Conservation (phyloP, 495 filamentous ascomycete genomes). For the Penicillium coffeae region DNA sequence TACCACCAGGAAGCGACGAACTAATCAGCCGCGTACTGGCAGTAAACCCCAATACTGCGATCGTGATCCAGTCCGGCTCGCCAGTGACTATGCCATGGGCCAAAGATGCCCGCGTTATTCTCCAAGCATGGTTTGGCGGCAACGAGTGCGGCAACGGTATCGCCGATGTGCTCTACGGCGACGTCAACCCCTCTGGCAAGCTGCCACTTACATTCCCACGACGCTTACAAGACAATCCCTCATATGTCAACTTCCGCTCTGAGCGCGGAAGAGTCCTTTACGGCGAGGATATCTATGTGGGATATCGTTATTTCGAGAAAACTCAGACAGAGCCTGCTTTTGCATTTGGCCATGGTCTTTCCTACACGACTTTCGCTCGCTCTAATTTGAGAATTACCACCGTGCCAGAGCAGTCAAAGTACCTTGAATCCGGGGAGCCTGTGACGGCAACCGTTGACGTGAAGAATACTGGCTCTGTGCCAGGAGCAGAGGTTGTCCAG, state of each 20-base stretch:
- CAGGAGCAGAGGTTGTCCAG: constrained; percentile 76
- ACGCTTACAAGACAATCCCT: constrained; percentile 67
- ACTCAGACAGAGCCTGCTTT: constrained; percentile 63
- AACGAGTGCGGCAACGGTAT: constrained; percentile 65
- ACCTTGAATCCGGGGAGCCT: constrained; percentile 36
- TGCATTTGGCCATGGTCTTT: constrained; percentile 79
- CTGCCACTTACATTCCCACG: constrained; percentile 61
- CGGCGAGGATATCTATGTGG: constrained; percentile 76
- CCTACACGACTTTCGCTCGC: constrained; percentile 74
- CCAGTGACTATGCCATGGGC: constrained; percentile 86
- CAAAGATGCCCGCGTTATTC: constrained; percentile 59
- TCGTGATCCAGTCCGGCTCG: constrained; percentile 81
- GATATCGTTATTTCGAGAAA: constrained; percentile 80
- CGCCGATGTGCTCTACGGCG: constrained; percentile 54
- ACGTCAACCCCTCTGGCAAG: constrained; percentile 54
- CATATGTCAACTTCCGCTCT: constrained; percentile 73
- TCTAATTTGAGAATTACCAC: constrained; percentile 52
- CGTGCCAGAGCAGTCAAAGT: constrained; percentile 25
- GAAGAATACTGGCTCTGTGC: constrained; percentile 61
- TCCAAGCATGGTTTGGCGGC: constrained; percentile 71
- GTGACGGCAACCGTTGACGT: constrained; percentile 61
- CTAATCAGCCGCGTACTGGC: constrained; percentile 65
- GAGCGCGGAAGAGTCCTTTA: constrained; percentile 74
- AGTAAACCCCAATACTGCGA: constrained; percentile 69
- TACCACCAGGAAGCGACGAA: constrained; percentile 73